Evolutionary conservation across 148 eudicot genomes (phyloP).

Genomic region (Rhododendron ovatum): DNA sequence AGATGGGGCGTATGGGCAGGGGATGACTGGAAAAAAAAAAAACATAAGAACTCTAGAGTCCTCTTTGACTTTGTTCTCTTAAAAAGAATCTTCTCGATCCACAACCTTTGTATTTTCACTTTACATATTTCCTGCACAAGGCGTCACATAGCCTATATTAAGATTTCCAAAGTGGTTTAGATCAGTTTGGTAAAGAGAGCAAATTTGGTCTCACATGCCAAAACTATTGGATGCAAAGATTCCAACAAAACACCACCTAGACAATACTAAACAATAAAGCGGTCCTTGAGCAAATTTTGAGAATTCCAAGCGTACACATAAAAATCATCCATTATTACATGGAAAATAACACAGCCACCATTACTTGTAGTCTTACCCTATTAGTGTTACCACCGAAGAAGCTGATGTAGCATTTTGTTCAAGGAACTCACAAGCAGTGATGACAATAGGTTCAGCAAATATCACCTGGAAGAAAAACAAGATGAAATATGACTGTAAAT

Average conservation of each 20-base stretch:
- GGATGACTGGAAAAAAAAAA: background rate
- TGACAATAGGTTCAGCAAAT: slow-evolving; percentile 86
- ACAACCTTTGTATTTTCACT: background rate
- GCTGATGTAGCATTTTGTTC: slow-evolving; percentile 83
- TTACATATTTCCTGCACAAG: background rate
- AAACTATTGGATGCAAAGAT: background rate
- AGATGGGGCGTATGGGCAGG: background rate
- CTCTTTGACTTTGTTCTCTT: background rate
- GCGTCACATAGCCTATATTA: background rate
- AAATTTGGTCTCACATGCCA: background rate
- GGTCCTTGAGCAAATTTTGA: background rate
- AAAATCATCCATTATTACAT: background rate
- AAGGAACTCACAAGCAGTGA: slow-evolving; percentile 89
- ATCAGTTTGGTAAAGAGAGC: background rate
- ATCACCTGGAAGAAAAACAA: slow-evolving; percentile 50
- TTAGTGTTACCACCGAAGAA: slow-evolving; percentile 64
- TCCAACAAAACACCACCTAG: background rate
- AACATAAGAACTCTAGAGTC: background rate
- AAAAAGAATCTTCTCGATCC: background rate
- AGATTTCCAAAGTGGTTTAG: background rate
- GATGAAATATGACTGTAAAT: background rate
- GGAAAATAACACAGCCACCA: background rate
- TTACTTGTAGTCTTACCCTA: slow-evolving; percentile 56
- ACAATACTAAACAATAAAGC: background rate
- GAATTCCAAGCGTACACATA: background rate